Base-by-base conservation (phyloP, 768 basidiomycete species). In the Hortiboletus campestris region DNA sequence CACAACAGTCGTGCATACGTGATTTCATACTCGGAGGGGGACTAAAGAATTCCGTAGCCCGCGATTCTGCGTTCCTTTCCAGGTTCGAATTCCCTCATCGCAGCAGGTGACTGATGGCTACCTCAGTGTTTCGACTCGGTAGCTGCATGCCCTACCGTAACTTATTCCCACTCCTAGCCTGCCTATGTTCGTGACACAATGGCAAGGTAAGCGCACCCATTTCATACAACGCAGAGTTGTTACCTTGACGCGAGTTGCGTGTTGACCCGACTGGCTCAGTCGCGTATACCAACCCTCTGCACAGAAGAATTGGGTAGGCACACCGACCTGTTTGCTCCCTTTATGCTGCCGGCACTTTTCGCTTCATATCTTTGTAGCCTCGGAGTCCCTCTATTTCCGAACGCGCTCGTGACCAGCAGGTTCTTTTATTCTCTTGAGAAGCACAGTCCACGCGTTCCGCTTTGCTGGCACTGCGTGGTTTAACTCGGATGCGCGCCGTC, bases 341-440 rank as follows among this genome's bases (percentile, higher is more conserved):
- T 25, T 25, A 25, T 43, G 19, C 35, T 63, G 51, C 50, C 56
- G 53, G 55, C 56, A 64, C 41, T 17, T 14, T 35, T 17, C 14
- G 25, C 55, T 56, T 51, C 58, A 53, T 52, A 44, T 58, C 46
- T 42, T 34, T 25, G 10, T 35, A 43, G 22, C 59, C 63, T 65
- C 62, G 62, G 62, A 63, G 62, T 38, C 62, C 40, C 29, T 11
- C 63, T 65, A 64, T 56, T 41, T 65, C 63, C 63, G 63, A 46
- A 8, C 17, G 40, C 17, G 32, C 41, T 42, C 36, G 56, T 46
- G 53, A 61, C 40, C 25, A 28, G 22, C 42, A 40, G 25, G 29
- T 38, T 42, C 17, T 40, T 57, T 50, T 54, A 25, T 49, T 55
- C 25, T 32, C 38, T 48, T 40, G 29, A 43, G 57, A 54, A 59